Conservation (phyloP, 306 rosid genomes). For the Senna tora region DNA sequence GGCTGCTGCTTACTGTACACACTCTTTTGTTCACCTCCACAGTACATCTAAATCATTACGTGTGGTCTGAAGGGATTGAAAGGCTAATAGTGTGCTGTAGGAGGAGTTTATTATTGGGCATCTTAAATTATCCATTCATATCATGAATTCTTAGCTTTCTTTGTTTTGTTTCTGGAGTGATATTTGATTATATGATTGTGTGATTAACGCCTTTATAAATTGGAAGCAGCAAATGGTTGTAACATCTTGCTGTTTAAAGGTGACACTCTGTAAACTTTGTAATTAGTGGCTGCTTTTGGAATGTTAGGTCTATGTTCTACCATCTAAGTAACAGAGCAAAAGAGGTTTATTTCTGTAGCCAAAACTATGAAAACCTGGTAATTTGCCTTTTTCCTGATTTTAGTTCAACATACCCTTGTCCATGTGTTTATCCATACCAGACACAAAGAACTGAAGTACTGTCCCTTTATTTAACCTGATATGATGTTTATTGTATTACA, state of each 20-base stretch:
- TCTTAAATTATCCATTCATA: neutral
- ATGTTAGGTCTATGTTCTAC: too few species aligned
- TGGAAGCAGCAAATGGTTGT: neutral
- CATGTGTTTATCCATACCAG: neutral
- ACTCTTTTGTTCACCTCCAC: neutral
- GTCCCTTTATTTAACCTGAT: neutral
- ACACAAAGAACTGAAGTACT: neutral
- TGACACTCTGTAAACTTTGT: neutral
- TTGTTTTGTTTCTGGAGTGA: neutral
- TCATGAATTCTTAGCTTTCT: neutral
- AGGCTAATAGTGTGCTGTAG: neutral
- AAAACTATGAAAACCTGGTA: too few species aligned
- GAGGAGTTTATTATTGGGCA: neutral
- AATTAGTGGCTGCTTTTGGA: too few species aligned
- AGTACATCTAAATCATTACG: neutral
- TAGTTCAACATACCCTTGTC: neutral
- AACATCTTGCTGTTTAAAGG: neutral
- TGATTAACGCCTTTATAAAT: neutral
- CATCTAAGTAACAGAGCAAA: too few species aligned
- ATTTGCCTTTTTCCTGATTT: too few species aligned
- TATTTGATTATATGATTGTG: neutral
- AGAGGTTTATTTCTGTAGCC: too few species aligned
- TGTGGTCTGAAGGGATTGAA: neutral
- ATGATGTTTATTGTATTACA: neutral
- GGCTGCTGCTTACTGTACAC: constrained; percentile 3